Conservation (phyloP, 441 rosid genomes). For the Breynia disticha region DNA sequence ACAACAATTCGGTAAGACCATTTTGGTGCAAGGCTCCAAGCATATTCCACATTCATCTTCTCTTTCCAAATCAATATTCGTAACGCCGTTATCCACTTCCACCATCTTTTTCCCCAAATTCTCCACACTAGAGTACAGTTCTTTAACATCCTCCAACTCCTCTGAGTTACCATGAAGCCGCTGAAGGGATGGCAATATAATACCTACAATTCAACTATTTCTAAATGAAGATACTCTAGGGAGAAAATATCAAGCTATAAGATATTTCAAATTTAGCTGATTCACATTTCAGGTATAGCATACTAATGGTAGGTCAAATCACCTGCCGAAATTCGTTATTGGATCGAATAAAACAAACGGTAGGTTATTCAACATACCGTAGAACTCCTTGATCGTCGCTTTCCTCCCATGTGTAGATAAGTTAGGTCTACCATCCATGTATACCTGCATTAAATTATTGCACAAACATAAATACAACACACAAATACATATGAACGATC, state of each 20-base stretch:
- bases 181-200: conserved; percentile 80
- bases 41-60: conserved; percentile 98
- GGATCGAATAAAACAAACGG: no score
- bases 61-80: conserved; percentile 54
- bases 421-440: conserved; percentile 46
- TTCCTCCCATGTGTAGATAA: conserved; percentile 64
- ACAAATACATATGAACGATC: conserved; percentile 5
- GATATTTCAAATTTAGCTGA: not conserved
- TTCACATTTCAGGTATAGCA: not conserved
- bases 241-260: not conserved
- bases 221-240: conserved; percentile 5
- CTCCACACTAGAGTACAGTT: conserved; percentile 22
- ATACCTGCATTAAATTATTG: conserved; percentile 34
- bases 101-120: conserved; percentile 32
- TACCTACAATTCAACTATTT: conserved; percentile 34
- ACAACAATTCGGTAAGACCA: conserved; percentile 88
- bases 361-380: conserved; percentile 36
- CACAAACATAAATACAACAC: not conserved
- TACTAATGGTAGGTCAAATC: no score
- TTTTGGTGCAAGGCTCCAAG: conserved; percentile 87
- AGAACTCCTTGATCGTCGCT: conserved; percentile 79
- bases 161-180: conserved; percentile 48
- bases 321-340: no score
- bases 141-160: conserved; percentile 28
- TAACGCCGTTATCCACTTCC: conserved; percentile 34